Base-by-base conservation (phyloP, 257 asterid genomes). In the Solanum gracilifrons region DNA sequence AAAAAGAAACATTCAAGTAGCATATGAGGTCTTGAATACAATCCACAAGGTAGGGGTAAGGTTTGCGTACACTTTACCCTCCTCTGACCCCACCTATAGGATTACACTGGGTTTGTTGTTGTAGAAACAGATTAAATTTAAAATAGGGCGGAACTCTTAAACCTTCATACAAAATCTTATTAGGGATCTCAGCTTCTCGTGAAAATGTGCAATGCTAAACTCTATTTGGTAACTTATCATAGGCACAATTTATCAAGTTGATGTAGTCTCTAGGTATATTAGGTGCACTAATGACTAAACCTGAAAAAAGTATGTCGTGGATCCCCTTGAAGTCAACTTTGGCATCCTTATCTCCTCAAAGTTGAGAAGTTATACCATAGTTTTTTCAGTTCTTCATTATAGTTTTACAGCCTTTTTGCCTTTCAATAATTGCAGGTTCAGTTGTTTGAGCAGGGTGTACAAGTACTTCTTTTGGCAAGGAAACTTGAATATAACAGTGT, bases 381-480 rank as follows among this genome's bases (percentile, higher is more conserved):
- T 16, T 80, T 18, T 58, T 80, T 80, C 39, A 18, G 85, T 9
- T 46, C 10, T 9, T 80, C 41, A 80, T 80, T 48, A 48, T 82
- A 48, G 69, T 48, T 48, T 48, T 29, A 82, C 85, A 48, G 69
- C 31, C 12, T 29, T 29, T 82, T 48, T 48, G 18, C 69, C 66
- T 71, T 85, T 13, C n/a, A 68, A 46, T 46, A 89, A 76, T 36
- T 87, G 93, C 95, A 97, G 99, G 93, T 97, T 97, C 96, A 95
- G 96, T 91, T 95, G 99, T 92, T 89, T 92, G 89, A 90, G 98
- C 90, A 93, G 99, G 91, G 95, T 92, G 89, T 97, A 97, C 94
- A 97, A 92, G 92, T 97, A 97, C 93, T 94, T 94, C 92, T 97
- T 97, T 89, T 97, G 99, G 99, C 91, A 91, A 90, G 97, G 91